Base-by-base conservation (phyloP, 2,329 filamentous ascomycete genomes). In the Aureobasidium sp. region DNA sequence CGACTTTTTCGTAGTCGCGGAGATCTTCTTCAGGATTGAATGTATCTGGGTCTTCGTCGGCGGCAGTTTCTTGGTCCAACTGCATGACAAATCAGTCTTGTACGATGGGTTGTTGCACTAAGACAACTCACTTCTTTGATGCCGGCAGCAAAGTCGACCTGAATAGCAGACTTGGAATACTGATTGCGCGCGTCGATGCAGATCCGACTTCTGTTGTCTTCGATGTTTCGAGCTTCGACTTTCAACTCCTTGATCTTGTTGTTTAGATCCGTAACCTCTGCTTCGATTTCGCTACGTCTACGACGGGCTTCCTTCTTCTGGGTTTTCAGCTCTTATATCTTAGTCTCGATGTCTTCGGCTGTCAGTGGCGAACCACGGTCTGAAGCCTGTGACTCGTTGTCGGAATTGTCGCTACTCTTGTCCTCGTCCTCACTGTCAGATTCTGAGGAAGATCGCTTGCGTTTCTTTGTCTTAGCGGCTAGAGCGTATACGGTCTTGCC, bases 1-100 rank as follows among this genome's bases (percentile, higher is more conserved):
- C 83, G 8, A 87, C 77, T 47, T 82, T 71, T 0, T 82, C 77
- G 58, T 88, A 88, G 66, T 87, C 79, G 10, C 83, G 77, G 2
- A 75, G 48, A 7, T 85, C 79, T n/a, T 78, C 67, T 2, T 81
- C 77, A 0, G 82, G 81, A 64, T 86, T 73, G 65, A 85, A 85
- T 9, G 75, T 75, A 1, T 76, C 77, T 25, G 81, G 81, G 48
- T 86, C 78, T 65, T 82, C 76, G 63, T 84, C 80, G 3, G 76
- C 73, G 0, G 77, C 76, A 39, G 76, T 73, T 63, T 86, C 83
- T 65, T 83, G 77, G 62, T 87, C 83, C 0, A 86, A 75, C 64
- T 57, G n/a, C 29, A 5, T 15, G 16, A 42, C 32, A 30, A 13
- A 8, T 54, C 27, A 54, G 50, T 10, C 11, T 16, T 8, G 8